Conservation (phyloP, 495 filamentous ascomycete species). For the Penicillium silybi region DNA sequence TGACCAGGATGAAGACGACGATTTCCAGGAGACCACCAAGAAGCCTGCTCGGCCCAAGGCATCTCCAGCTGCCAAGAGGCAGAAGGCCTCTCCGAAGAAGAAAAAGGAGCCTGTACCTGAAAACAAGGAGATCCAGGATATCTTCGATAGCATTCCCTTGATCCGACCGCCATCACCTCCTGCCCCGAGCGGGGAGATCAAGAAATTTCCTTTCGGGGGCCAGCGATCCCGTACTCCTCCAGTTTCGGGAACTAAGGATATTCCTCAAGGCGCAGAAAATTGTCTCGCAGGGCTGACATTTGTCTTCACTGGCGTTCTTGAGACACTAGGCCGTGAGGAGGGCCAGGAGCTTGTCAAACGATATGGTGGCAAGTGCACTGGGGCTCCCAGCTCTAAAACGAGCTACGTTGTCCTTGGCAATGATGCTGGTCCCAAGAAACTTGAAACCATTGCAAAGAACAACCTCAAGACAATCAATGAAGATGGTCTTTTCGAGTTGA, state of each 20-base stretch:
- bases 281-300: slow-evolving; percentile 92
- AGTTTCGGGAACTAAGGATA: slow-evolving; percentile 59
- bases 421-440: slow-evolving; percentile 91
- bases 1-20: slow-evolving; percentile 39
- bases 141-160: slow-evolving; percentile 81
- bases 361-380: slow-evolving; percentile 86
- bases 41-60: slow-evolving; percentile 26
- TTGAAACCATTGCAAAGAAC: slow-evolving; percentile 74
- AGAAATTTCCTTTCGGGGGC: slow-evolving; percentile 69
- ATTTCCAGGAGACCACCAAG: slow-evolving; percentile 20
- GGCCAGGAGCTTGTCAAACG: slow-evolving; percentile 84
- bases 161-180: slow-evolving; percentile 81
- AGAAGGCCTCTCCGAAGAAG: slow-evolving; percentile 57
- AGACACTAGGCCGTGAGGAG: slow-evolving; percentile 76
- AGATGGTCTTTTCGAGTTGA: slow-evolving; percentile 84
- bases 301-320: slow-evolving; percentile 91
- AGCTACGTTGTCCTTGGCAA: slow-evolving; percentile 87
- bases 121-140: slow-evolving; percentile 66
- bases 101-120: slow-evolving; percentile 58
- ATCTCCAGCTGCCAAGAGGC: slow-evolving; percentile 55
- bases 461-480: slow-evolving; percentile 90
- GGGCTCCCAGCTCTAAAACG: slow-evolving; percentile 85
- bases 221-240: slow-evolving; percentile 56
- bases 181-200: slow-evolving; percentile 49
- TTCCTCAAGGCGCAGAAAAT: slow-evolving; percentile 80